Evolutionary conservation across 2,329 filamentous ascomycete genomes (phyloP), one percentile per base, ranked within the genome.

Genomic region (Hymenoscyphus salicellus): DNA sequence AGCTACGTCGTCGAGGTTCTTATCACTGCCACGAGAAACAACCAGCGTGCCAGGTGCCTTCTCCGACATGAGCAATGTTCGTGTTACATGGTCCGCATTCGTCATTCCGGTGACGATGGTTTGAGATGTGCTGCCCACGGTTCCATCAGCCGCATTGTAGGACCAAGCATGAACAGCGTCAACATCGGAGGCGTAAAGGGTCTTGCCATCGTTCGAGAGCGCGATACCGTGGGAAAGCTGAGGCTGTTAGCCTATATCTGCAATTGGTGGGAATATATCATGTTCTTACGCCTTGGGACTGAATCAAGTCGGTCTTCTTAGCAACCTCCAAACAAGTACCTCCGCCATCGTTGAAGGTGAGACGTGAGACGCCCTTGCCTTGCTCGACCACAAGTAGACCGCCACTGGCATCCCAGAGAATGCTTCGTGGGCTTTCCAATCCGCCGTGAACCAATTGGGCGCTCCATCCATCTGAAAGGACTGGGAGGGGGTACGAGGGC

Each of bases 71-170:
- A 91, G 80, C 1, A 93, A 78, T 0, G 89, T 92, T 41, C 90
- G 83, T 0, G 88, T 89, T 5, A 80, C 83, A 70, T 92, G 88
- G 58, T 86, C 88, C 5, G 79, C 75, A 65, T 82, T 83, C 69
- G 71, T 80, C 88, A 92, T 91, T 68, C 86, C 85, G 43, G 78
- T 79, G 57, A 93, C 79, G 4, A 92, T 65, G 2, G 82, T 84
- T 65, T 79, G 79, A 59, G 80, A 81, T 3, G 77, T 75, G 61
- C 72, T 68, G 55, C 73, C 69, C 55, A 85, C 80, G 3, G 82
- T 81, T 58, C 78, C 79, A 8, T 79, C 76, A 2, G 75, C 72
- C n/a, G 84, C 77, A 72, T 90, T 81, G 73, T 93, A 93, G 32
- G 79, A 74, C 86, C 88, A 92, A 1, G 84, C 78, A 72, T 81